phyloP scores from a whole-genome alignment of 352 stramenopile species.

The Pythium monospermum region DNA sequence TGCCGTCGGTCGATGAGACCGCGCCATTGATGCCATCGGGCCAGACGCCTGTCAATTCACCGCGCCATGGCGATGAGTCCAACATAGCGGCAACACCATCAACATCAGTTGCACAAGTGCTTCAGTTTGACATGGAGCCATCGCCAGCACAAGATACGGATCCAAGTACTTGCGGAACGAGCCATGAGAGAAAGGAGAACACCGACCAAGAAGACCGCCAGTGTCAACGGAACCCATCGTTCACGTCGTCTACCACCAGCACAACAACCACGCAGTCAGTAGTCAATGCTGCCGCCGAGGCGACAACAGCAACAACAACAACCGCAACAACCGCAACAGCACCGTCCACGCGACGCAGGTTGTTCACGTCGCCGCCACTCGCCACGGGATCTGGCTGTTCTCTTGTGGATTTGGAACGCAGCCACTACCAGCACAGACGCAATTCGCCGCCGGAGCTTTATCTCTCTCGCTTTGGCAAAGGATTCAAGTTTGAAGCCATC shows the following conservation, averaged over 20 bases:
- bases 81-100: conserved; percentile 16
- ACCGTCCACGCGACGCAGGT: neutral
- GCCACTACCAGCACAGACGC: conserved; percentile 37
- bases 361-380: conserved; percentile 54
- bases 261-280: neutral
- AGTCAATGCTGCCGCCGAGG: no score
- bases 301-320: no score
- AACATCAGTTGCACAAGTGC: no score
- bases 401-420: conserved; percentile 23
- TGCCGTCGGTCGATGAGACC: conserved; percentile 68
- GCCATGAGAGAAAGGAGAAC: neutral
- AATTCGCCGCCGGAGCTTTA: conserved; percentile 66
- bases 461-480: conserved; percentile 46
- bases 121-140: conserved; percentile 23
- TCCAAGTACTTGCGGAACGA: neutral
- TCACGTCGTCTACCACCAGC: neutral
- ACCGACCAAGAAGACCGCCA: conserved; percentile 3
- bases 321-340: no score
- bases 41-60: conserved; percentile 44
- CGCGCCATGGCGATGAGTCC: conserved; percentile 16
- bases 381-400: conserved; percentile 32
- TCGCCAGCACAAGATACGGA: neutral
- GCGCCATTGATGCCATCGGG: conserved; percentile 38
- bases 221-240: conserved; percentile 13
- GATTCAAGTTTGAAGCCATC: conserved; percentile 43